Base-by-base conservation (phyloP, 2,329 filamentous ascomycete species). In the Talaromyces rugulosus region DNA sequence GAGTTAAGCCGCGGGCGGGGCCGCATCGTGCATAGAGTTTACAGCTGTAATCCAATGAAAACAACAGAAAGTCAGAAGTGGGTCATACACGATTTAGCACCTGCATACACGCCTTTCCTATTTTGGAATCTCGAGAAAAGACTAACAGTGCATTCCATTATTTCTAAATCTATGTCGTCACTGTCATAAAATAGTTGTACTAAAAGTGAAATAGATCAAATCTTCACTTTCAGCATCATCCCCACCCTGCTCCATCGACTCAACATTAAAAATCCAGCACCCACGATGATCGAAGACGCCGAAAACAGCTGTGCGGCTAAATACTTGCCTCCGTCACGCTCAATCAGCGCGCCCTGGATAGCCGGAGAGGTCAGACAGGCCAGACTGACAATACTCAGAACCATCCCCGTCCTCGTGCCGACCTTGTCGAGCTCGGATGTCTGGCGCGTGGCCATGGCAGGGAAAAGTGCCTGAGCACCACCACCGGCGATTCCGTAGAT, bases 381-480 rank as follows among this genome's bases (percentile, higher is more conserved):
- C 57, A 86, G 77, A 18, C 78, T 80, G 12, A 85, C 78, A 62
- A 84, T 78, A 36, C 77, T 81, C 58, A 86, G 80, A 3, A 82
- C 77, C 80, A 85, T 83, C 1, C 84, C 83, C 70, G 84, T 82
- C 23, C 83, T 73, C 12, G 82, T 80, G 0, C 84, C 84, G 5
- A 77, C 74, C 69, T 83, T 85, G 64, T 78, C 78, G 62, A 83
- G 61, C 67, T 86, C 57, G 79, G 0, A 77, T 77, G 1, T 81
- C 83, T 62, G 86, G 73, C 51, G 81, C 82, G 82, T 83, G 42
- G 89, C 69, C 0, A 82, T 84, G 0, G 87, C 85, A 0, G 89
- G 88, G 67, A 91, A 90, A 12, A 91, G 71, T 5, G 58, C 58
- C 55, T 61, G 58, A 3, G 59, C 55, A 27, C 58, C 59, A 8